A percentile compares a stretch with the other conserved stretches of the same genome.
Evolutionary conservation across 2,329 filamentous ascomycete species (phyloP).

Genomic region (Gremmenia infestans): DNA sequence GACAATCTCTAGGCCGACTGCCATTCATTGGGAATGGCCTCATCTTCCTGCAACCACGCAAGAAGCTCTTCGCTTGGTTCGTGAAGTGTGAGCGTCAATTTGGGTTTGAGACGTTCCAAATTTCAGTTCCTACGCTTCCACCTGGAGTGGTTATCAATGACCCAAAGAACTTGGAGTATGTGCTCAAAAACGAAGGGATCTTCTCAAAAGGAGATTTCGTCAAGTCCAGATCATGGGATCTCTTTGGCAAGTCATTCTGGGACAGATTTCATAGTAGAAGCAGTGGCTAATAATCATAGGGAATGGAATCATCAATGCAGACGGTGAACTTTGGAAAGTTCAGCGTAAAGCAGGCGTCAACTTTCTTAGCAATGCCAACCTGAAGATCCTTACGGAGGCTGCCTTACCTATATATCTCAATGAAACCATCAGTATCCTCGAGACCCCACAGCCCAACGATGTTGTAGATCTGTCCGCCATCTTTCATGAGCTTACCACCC

Average conservation of each 20-base stretch:
- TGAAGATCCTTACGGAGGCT: constrained; percentile 52
- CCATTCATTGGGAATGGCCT: constrained; percentile 58
- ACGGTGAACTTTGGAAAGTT: constrained; percentile 57
- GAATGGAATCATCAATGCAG: constrained; percentile 62
- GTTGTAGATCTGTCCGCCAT: constrained; percentile 53
- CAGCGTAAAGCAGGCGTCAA: constrained; percentile 57
- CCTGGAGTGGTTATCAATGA: constrained; percentile 59
- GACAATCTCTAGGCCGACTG: constrained; percentile 30
- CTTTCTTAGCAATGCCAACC: constrained; percentile 54
- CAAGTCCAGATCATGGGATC: constrained; percentile 53
- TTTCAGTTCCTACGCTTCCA: constrained; percentile 57
- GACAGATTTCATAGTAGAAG: not conserved
- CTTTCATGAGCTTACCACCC: constrained; percentile 59
- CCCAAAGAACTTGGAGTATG: constrained; percentile 56
- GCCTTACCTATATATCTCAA: constrained; percentile 51
- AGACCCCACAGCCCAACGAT: constrained; percentile 32
- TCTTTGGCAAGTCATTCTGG: constrained; percentile 44
- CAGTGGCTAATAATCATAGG: constrained; percentile 31
- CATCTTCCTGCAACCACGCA: constrained; percentile 53
- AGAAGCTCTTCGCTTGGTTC: constrained; percentile 60
- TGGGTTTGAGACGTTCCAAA: constrained; percentile 56
- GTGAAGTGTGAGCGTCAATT: constrained; percentile 50
- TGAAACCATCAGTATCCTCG: constrained; percentile 33
- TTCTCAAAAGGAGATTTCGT: constrained; percentile 61
- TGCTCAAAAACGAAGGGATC: constrained; percentile 55